Evolutionary conservation across 2,329 filamentous ascomycete species (phyloP).

Genomic region (Pyricularia pennisetigena): DNA sequence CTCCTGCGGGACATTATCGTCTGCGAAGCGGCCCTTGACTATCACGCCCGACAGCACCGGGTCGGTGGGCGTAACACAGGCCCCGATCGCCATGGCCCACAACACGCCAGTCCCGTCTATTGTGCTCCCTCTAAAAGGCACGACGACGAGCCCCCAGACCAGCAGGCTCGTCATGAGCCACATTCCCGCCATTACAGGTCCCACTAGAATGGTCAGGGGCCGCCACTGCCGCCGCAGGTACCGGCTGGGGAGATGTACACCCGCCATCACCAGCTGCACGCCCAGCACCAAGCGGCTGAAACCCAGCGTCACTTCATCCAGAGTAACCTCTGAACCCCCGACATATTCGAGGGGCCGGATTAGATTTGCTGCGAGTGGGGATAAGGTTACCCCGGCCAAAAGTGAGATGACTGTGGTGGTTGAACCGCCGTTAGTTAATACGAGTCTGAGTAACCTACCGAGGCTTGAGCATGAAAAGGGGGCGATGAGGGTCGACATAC

Average conservation of each 20-base stretch:
- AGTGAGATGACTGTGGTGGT: constrained; percentile 63
- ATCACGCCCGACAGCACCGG: constrained; percentile 82
- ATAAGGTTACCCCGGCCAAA: constrained; percentile 68
- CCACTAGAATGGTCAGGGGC: constrained; percentile 62
- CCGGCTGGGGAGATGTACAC: constrained; percentile 75
- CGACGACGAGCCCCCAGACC: constrained; percentile 54
- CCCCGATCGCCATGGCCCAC: constrained; percentile 69
- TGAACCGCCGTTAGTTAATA: constrained; percentile 3
- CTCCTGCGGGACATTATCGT: constrained; percentile 75
- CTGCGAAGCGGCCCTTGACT: constrained; percentile 87
- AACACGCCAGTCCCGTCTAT: constrained; percentile 52
- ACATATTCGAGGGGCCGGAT: constrained; percentile 71
- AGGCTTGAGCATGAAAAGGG: not conserved
- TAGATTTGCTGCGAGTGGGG: constrained; percentile 63
- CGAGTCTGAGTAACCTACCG: not conserved
- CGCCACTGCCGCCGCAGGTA: constrained; percentile 76
- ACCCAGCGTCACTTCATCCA: constrained; percentile 68
- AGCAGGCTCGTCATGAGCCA: constrained; percentile 75
- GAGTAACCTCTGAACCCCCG: constrained; percentile 35
- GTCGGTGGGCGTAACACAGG: constrained; percentile 88
- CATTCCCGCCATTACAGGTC: constrained; percentile 79
- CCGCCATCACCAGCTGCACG: constrained; percentile 81
- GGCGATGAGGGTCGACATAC: constrained; percentile 38
- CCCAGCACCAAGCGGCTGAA: constrained; percentile 83
- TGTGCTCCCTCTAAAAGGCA: constrained; percentile 34